These are phyloP conservation scores for Massarina eburnea DNA, from an alignment of 2,329 filamentous ascomycete genomes.

Conservation along the genomic window DNA sequence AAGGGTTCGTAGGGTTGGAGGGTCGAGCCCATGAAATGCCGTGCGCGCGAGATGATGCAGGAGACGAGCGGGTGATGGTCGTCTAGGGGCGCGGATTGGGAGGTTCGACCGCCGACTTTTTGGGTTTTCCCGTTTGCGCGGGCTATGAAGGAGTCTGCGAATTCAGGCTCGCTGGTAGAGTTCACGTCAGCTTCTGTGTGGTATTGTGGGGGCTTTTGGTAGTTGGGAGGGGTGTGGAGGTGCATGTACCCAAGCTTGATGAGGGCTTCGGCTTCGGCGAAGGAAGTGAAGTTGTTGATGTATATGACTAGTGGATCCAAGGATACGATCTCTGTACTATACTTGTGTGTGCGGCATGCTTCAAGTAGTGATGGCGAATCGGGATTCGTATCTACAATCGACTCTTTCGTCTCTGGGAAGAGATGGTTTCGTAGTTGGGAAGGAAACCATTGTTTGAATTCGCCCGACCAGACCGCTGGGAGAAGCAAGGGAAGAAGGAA, in stretches of 20 bases:
- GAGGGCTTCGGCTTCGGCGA: slow-evolving; percentile 21
- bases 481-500: slow-evolving; percentile 6
- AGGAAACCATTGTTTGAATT: not conserved
- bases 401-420: not conserved
- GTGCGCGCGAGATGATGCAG: slow-evolving; percentile 27
- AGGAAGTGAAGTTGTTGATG: slow-evolving; percentile 31
- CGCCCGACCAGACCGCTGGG: slow-evolving; percentile 1
- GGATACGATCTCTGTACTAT: slow-evolving; percentile 30
- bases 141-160: slow-evolving; percentile 26
- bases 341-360: slow-evolving; percentile 21
- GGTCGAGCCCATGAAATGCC: slow-evolving; percentile 26
- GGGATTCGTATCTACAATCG: not conserved
- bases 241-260: slow-evolving; percentile 19
- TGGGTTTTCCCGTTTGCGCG: slow-evolving; percentile 13
- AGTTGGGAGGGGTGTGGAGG: not conserved
- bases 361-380: slow-evolving; percentile 5
- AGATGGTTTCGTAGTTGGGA: not conserved
- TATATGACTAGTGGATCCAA: slow-evolving; percentile 28
- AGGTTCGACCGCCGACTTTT: slow-evolving; percentile 25
- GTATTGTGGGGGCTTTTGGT: not conserved
- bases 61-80: slow-evolving; percentile 18
- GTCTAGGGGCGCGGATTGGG: slow-evolving; percentile 22
- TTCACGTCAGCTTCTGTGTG: slow-evolving; percentile 1
- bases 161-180: slow-evolving; percentile 16
- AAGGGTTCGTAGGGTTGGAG: slow-evolving; percentile 24